These are phyloP conservation scores for Rosellinia necatrix DNA, from an alignment of 2,329 filamentous ascomycete genomes.

Conservation along the genomic window DNA sequence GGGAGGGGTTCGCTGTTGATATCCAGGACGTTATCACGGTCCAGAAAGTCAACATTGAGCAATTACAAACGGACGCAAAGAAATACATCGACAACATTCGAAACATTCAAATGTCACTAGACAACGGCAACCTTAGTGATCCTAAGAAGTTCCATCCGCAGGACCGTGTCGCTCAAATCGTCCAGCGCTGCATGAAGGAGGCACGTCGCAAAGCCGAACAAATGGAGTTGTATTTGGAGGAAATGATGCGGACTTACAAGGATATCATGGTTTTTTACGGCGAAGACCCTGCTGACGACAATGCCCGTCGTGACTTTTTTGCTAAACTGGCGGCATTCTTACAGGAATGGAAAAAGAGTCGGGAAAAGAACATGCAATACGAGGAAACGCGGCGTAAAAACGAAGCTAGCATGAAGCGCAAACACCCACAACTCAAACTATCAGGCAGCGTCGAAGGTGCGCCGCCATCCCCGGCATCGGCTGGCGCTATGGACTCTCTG, in stretches of 20 bases:
- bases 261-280: slow-evolving; percentile 97
- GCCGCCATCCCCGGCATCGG: slow-evolving; percentile 70
- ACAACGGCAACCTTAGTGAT: slow-evolving; percentile 92
- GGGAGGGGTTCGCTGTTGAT: slow-evolving; percentile 86
- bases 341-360: slow-evolving; percentile 92
- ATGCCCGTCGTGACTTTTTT: slow-evolving; percentile 94
- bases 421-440: slow-evolving; percentile 72
- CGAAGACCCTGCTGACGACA: slow-evolving; percentile 90
- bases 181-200: slow-evolving; percentile 95
- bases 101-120: slow-evolving; percentile 89
- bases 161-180: slow-evolving; percentile 89
- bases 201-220: slow-evolving; percentile 94
- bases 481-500: slow-evolving; percentile 93
- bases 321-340: slow-evolving; percentile 90
- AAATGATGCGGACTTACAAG: slow-evolving; percentile 89
- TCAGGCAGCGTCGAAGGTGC: slow-evolving; percentile 48
- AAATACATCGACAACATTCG: slow-evolving; percentile 94
- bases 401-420: slow-evolving; percentile 91
- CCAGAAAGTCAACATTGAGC: slow-evolving; percentile 94
- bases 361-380: slow-evolving; percentile 83
- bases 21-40: slow-evolving; percentile 77
- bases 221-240: slow-evolving; percentile 89
- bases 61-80: slow-evolving; percentile 83
- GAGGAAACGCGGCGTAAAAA: slow-evolving; percentile 86
- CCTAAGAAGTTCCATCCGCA: slow-evolving; percentile 98